These are phyloP conservation scores for Phaeomoniella chlamydospora DNA, from an alignment of 2,329 filamentous ascomycete species.

Conservation along the genomic window DNA sequence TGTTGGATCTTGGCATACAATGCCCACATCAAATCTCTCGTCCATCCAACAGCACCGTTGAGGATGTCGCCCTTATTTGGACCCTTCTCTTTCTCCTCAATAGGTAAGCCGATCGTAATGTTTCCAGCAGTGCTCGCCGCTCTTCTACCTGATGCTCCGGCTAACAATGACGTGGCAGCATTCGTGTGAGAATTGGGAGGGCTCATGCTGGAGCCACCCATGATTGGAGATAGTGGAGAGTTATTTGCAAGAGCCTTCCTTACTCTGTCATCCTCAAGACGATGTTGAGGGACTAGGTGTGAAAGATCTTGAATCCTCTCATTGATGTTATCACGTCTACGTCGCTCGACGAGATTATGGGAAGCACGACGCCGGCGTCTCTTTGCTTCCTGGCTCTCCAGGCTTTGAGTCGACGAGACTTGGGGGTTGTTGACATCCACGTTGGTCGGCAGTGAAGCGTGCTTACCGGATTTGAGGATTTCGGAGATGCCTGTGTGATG, in stretches of 20 bases:
- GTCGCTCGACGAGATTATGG: slow-evolving; percentile 90
- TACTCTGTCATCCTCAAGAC: slow-evolving; percentile 92
- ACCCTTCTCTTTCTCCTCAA: slow-evolving; percentile 96
- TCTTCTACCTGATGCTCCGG: slow-evolving; percentile 68
- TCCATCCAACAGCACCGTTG: slow-evolving; percentile 95
- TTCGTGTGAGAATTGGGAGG: slow-evolving; percentile 38
- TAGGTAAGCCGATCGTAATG: slow-evolving; percentile 81
- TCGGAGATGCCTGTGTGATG: slow-evolving; percentile 68
- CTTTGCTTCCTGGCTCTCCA: slow-evolving; percentile 86
- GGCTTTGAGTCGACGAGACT: slow-evolving; percentile 28
- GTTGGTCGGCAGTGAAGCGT: slow-evolving; percentile 80
- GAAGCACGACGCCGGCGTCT: slow-evolving; percentile 80
- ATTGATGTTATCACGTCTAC: slow-evolving; percentile 94
- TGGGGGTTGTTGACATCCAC: slow-evolving; percentile 41
- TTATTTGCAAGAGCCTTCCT: slow-evolving; percentile 90
- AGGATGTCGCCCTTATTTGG: slow-evolving; percentile 98
- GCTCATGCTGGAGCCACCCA: slow-evolving; percentile 53
- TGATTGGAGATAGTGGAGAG: slow-evolving; percentile 71
- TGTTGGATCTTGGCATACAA: slow-evolving; percentile 77
- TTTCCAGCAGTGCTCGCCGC: slow-evolving; percentile 63
- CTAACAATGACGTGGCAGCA: slow-evolving; percentile 68
- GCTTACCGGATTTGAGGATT: slow-evolving; percentile 68
- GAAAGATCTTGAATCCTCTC: slow-evolving; percentile 95
- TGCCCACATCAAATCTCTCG: slow-evolving; percentile 94
- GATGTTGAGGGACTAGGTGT: slow-evolving; percentile 78